Base-by-base conservation (phyloP, 371 early-diverging fungal genomes). In the Dinochytrium kinnereticum region DNA sequence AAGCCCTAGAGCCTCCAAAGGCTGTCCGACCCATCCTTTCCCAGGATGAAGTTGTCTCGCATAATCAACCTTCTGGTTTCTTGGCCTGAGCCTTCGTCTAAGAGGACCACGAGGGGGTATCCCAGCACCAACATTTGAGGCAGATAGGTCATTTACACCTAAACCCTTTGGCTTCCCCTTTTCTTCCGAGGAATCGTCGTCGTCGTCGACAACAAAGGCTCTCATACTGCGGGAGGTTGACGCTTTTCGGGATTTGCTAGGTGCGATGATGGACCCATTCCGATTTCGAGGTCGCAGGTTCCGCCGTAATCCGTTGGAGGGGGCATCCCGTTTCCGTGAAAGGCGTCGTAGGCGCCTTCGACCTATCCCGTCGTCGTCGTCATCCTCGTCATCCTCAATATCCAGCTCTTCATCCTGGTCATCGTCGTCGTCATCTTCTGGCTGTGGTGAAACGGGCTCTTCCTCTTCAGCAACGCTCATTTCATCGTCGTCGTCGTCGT, bases 31-130 rank as follows among this genome's bases (percentile, higher is more conserved):
- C 75, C 75, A 74, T 19, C 75, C 75, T 38, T 7, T 19, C 7
- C 75, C 75, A 3, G 75, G 75, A 39, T 69, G 69, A 44, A 74
- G n/a, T 34, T 74, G 75, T 33, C 75, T 24, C 26, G 69, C 30
- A 33, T 74, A 74, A 55, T 74, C 70, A 19, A 74, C 57, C 21
- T 51, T 7, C 30, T 70, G 59, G 34, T 51, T 51, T 24, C 70
- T 51, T 19, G 75, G 70, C 5, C 75, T 5, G 34, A 74, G 37
- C 19, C 51, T 49, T 21, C 67, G 51, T 31, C 33, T 53, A 13
- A 21, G 53, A 3, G 15, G 33, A 36, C 40, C 65, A 3, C 33
- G 21, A 7, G 37, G 33, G 15, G 10, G 15, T 7, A 33, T n/a
- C 13, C n/a, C 40, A 15, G 55, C 28, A 36, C 50, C 15, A 24